These are phyloP conservation scores for Endothia cerciana DNA, from an alignment of 2,329 filamentous ascomycete genomes.

Conservation along the genomic window DNA sequence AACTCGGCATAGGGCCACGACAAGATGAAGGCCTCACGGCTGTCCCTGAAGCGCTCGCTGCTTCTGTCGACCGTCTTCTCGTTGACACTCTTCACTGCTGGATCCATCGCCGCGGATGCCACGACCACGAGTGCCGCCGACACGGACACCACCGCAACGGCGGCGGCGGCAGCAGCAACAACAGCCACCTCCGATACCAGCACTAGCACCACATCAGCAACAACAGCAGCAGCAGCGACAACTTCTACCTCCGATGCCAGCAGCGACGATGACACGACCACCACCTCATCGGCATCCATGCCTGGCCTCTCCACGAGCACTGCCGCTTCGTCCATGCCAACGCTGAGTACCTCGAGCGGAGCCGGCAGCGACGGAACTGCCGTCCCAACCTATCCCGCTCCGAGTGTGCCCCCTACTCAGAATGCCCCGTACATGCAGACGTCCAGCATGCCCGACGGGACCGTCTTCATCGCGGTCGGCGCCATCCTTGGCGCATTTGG, in stretches of 20 bases:
- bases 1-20: conserved; percentile 1
- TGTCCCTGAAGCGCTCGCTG: conserved; percentile 40
- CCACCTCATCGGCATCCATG: conserved; percentile 4
- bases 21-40: conserved; percentile 37
- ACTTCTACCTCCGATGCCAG: conserved; percentile 11
- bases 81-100: conserved; percentile 34
- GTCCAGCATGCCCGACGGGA: conserved; percentile 84
- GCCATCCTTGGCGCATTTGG: conserved; percentile 84
- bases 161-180: conserved; percentile 21
- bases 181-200: conserved; percentile 22
- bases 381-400: conserved; percentile 66
- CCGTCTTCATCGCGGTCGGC: conserved; percentile 94
- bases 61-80: conserved; percentile 37
- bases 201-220: conserved; percentile 15
- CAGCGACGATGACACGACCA: conserved; percentile 16
- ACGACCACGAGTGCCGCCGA: conserved; percentile 23
- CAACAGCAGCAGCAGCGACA: conserved; percentile 15
- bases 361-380: conserved; percentile 35
- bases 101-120: conserved; percentile 36
- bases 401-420: conserved; percentile 79
- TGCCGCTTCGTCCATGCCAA: conserved; percentile 22
- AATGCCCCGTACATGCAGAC: conserved; percentile 91
- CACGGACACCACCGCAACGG: conserved; percentile 22
- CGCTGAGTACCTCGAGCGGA: conserved; percentile 31
- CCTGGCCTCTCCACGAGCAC: conserved; percentile 22